A percentile compares a stretch with the other conserved stretches of the same genome.
phyloP scores from a whole-genome alignment of 371 early-diverging fungal species.

The Capillidium heterosporum region DNA sequence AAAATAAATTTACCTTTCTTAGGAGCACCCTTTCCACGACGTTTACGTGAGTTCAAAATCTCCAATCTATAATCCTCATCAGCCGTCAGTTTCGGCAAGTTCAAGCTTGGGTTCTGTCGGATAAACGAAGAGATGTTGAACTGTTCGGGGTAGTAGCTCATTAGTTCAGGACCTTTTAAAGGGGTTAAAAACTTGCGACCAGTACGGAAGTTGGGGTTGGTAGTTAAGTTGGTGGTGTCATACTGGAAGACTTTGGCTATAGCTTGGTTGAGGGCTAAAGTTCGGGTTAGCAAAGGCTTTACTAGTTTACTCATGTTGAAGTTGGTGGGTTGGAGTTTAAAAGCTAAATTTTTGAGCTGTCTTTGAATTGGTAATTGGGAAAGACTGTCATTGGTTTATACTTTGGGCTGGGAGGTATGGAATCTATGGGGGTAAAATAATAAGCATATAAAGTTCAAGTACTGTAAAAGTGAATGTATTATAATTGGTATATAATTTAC shows the following conservation, averaged over 20 bases:
- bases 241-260: conserved; percentile 1
- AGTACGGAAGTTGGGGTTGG: background rate
- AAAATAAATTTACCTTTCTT: conserved; percentile 3
- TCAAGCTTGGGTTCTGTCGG: background rate
- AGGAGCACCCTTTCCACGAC: conserved; percentile 7
- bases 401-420: no score
- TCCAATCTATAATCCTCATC: conserved; percentile 4
- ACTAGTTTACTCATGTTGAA: background rate
- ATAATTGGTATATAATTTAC: no score
- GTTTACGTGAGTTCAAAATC: background rate
- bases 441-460: no score
- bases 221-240: background rate
- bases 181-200: conserved; percentile 3
- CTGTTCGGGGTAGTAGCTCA: conserved; percentile 2
- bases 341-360: no score
- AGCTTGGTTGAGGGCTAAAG: background rate
- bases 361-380: no score
- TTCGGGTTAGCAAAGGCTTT: background rate
- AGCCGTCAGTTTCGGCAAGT: background rate
- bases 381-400: no score
- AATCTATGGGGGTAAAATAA: no score
- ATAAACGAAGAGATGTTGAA: background rate
- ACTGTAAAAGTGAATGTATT: no score
- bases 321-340: no score
- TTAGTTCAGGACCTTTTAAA: background rate